phyloP scores from a whole-genome alignment of 495 filamentous ascomycete species.

The Aspergillus asperescens region DNA sequence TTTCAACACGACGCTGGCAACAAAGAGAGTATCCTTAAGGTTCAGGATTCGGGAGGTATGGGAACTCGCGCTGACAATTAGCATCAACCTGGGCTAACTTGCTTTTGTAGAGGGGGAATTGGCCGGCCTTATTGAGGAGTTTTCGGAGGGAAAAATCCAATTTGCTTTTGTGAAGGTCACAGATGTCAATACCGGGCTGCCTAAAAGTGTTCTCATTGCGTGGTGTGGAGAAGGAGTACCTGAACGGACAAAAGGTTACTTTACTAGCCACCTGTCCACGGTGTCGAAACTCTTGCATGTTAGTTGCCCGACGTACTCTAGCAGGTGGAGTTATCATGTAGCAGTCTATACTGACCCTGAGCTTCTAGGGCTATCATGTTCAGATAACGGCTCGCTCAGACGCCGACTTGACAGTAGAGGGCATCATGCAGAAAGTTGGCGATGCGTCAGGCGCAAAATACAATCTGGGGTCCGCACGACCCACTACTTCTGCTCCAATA shows the following conservation, averaged over 20 bases:
- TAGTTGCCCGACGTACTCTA: conserved; percentile 17
- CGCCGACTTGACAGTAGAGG: conserved; percentile 75
- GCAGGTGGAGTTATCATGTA: too few relatives aligned
- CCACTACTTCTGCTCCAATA: conserved; percentile 46
- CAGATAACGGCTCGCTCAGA: conserved; percentile 94
- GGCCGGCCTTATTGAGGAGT: conserved; percentile 91
- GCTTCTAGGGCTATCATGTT: conserved; percentile 79
- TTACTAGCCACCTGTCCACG: conserved; percentile 84
- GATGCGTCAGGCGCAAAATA: conserved; percentile 97
- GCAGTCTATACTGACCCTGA: conserved; percentile 12
- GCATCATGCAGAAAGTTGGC: conserved; percentile 88
- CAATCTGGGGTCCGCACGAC: conserved; percentile 54
- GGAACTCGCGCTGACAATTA: conserved; percentile 1
- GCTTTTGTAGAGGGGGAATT: conserved; percentile 77
- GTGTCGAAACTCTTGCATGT: conserved; percentile 87
- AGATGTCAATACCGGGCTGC: conserved; percentile 84
- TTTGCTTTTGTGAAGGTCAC: conserved; percentile 96
- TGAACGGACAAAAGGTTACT: conserved; percentile 95
- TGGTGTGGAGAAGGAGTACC: conserved; percentile 99
- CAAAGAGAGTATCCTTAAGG: conserved; percentile 93
- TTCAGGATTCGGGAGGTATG: conserved; percentile 83
- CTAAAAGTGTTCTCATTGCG: conserved; percentile 88
- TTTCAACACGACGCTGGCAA: conserved; percentile 76
- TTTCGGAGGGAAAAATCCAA: conserved; percentile 93
- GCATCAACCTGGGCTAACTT: neutral